These are phyloP conservation scores for Sordariomycetes sp. DNA, from an alignment of 2,329 filamentous ascomycete species.

Conservation along the genomic window DNA sequence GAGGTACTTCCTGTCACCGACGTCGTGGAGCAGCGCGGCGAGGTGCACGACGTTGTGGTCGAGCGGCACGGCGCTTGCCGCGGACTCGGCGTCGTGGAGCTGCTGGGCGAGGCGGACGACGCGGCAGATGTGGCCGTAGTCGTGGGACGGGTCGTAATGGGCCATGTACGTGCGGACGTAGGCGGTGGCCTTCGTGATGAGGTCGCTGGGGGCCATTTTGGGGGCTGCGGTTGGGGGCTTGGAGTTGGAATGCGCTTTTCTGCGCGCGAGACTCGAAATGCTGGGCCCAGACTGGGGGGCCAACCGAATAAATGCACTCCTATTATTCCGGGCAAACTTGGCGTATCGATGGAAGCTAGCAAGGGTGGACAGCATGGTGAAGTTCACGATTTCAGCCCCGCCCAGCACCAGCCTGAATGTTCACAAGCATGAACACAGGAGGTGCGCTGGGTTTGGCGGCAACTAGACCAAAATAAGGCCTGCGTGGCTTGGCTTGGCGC, in stretches of 20 bases:
- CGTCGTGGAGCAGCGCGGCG: slow-evolving; percentile 72
- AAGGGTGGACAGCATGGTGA: too few species aligned
- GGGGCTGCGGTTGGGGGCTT: background rate
- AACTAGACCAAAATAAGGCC: too few species aligned
- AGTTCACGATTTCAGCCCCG: too few species aligned
- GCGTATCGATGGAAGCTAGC: too few species aligned
- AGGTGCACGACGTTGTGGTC: slow-evolving; percentile 53
- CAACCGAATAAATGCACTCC: too few species aligned
- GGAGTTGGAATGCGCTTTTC: background rate
- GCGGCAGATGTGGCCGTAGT: slow-evolving; percentile 74
- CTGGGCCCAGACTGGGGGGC: background rate
- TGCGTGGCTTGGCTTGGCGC: too few species aligned
- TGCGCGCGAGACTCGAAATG: background rate
- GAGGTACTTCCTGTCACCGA: slow-evolving; percentile 78
- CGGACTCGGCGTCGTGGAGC: slow-evolving; percentile 42
- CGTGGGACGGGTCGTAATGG: slow-evolving; percentile 75
- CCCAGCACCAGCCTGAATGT: too few species aligned
- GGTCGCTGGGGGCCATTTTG: slow-evolving; percentile 16
- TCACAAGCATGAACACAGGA: too few species aligned
- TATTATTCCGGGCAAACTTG: too few species aligned
- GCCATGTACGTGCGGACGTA: slow-evolving; percentile 66
- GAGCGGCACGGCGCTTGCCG: slow-evolving; percentile 14
- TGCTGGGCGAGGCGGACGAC: slow-evolving; percentile 63
- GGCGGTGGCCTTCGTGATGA: slow-evolving; percentile 45
- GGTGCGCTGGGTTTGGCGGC: too few species aligned